Evolutionary conservation across 129 eudicot species (phyloP), one percentile per base, ranked within the genome.

Genomic region (Pseudognaphalium luteoalbum): DNA sequence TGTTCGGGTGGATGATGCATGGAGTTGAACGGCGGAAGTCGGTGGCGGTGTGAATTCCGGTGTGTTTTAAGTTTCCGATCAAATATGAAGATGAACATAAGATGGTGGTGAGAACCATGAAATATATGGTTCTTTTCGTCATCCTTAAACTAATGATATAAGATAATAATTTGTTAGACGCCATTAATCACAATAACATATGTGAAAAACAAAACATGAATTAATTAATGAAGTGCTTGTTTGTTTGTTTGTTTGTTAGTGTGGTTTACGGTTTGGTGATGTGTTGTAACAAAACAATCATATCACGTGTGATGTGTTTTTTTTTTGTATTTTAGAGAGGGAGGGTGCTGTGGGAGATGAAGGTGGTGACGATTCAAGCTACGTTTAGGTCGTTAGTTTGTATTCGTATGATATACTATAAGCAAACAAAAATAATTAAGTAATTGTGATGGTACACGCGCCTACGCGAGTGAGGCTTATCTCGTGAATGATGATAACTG

Each of bases 291-390:
- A 42, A 42, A 2, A 25, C 1, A 25, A 42, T 42, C 15, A 10
- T 29, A 4, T 73, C 79, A 80, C 79, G 58, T 80, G 83, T 56
- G 79, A 25, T 79, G 79, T 79, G 83, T 64, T 34, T 63, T 54
- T 64, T 34, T 63, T 54, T 17, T 52, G 59, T 52, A 14, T 52
- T 52, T 15, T 54, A 54, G 60, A 54, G 60, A 54, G 25, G 50
- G 77, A 78, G 82, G 7, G 64, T 4, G 52, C 4, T 28, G 47
- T 70, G 39, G 64, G 30, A n/a, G 70, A 14, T 15, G 71, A 71
- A 72, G 32, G 30, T 59, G 73, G 60, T 72, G 78, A 72, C 77
- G 82, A 78, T 20, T 70, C 51, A 78, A 69, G 76, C 32, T 44
- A 9, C 60, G 47, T 70, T 29, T 58, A 42, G 69, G 35, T 35